Conservation (phyloP, 2,329 filamentous ascomycete species). For the Fusarium ramigenum region DNA sequence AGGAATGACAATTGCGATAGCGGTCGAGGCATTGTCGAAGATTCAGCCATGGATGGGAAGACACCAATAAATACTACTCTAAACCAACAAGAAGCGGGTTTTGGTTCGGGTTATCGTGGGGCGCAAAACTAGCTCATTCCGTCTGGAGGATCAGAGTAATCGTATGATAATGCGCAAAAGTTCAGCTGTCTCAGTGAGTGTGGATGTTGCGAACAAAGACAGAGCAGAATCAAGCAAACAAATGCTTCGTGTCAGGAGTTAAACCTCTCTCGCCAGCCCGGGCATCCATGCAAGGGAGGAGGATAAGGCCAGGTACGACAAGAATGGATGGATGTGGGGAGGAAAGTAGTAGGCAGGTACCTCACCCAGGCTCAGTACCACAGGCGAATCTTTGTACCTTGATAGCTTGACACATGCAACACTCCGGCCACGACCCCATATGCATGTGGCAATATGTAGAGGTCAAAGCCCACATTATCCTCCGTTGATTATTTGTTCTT, state of each 20-base stretch:
- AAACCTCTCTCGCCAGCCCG: constrained; percentile 22
- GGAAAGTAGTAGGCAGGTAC: constrained; percentile 4
- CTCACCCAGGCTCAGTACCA: neutral
- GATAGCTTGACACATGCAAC: neutral
- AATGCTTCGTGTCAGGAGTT: constrained; percentile 26
- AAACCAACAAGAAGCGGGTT: constrained; percentile 31
- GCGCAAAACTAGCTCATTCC: constrained; percentile 37
- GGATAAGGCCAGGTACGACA: constrained; percentile 19
- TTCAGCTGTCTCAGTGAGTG: neutral
- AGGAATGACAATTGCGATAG: constrained; percentile 25
- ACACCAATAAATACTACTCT: constrained; percentile 31
- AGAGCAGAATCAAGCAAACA: constrained; percentile 7
- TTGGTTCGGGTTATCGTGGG: constrained; percentile 32
- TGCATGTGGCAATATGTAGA: neutral
- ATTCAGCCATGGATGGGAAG: constrained; percentile 26
- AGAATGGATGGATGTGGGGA: constrained; percentile 16
- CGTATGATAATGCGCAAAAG: neutral
- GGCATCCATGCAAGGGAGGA: constrained; percentile 32
- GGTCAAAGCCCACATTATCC: neutral
- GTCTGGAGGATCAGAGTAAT: constrained; percentile 18
- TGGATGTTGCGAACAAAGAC: constrained; percentile 10
- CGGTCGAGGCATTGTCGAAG: constrained; percentile 30
- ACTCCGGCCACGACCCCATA: neutral
- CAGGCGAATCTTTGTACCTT: constrained; percentile 3
- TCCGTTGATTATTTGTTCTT: neutral